A percentile compares a stretch with the other conserved stretches of the same genome.
Evolutionary conservation across 306 rosid genomes (phyloP).

Genomic region (Myrica gale): DNA sequence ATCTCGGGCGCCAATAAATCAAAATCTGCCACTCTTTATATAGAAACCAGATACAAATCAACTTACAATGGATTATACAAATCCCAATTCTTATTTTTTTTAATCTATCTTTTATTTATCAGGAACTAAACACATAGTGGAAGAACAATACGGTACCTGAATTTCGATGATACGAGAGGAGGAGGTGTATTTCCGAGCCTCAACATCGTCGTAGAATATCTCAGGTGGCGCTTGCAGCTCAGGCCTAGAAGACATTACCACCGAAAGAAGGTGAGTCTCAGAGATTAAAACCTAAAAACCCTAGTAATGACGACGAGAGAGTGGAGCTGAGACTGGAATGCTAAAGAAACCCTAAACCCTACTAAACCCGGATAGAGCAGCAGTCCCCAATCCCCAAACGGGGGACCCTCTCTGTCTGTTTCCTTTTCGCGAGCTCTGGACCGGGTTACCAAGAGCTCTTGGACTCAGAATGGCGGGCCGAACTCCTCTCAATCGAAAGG

Average conservation of each 20-base stretch:
- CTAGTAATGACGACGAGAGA: not conserved
- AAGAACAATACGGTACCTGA: slow-evolving; percentile 39
- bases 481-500: too few species aligned
- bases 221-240: slow-evolving; percentile 92
- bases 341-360: slow-evolving; percentile 1
- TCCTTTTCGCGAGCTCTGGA: not conserved
- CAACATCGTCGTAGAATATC: slow-evolving; percentile 78
- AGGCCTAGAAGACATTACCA: slow-evolving; percentile 61
- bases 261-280: not conserved
- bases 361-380: not conserved
- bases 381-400: not conserved
- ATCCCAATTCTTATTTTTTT: not conserved
- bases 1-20: not conserved
- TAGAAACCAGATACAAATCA: not conserved
- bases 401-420: too few species aligned
- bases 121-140: not conserved
- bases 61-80: not conserved
- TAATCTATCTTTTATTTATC: not conserved
- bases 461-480: too few species aligned
- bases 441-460: not conserved
- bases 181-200: slow-evolving; percentile 89
- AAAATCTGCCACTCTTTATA: not conserved
- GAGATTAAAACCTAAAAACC: not conserved
- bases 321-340: not conserved
- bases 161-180: slow-evolving; percentile 82